phyloP scores from a whole-genome alignment of 2,329 filamentous ascomycete species.

The Pseudogymnoascus sp. region DNA sequence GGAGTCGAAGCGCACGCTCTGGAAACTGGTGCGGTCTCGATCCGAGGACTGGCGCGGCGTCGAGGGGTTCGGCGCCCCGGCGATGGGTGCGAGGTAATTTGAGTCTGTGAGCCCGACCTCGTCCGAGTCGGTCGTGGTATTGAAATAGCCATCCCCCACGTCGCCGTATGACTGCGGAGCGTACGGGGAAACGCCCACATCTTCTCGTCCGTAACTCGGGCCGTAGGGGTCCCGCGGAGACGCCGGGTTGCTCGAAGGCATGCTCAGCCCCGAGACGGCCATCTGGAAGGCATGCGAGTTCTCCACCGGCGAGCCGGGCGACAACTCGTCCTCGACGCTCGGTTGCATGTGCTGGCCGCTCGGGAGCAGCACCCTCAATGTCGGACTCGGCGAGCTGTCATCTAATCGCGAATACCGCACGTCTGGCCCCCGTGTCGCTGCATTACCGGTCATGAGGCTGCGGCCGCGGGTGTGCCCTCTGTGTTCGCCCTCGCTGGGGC shows the following conservation, averaged over 20 bases:
- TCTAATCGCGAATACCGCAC: conserved; percentile 28
- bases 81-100: conserved; percentile 49
- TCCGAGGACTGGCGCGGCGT: conserved; percentile 39
- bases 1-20: conserved; percentile 45
- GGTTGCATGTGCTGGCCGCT: conserved; percentile 13
- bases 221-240: conserved; percentile 27
- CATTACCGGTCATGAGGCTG: conserved; percentile 25
- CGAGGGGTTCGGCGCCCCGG: conserved; percentile 33
- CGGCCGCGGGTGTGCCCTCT: conserved; percentile 25
- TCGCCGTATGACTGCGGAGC: conserved; percentile 19
- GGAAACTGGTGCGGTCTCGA: conserved; percentile 38
- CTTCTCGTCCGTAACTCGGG: conserved; percentile 24
- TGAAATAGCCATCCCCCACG: conserved; percentile 28
- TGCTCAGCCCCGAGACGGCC: conserved; percentile 13
- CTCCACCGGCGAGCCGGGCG: conserved; percentile 24
- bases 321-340: conserved; percentile 17
- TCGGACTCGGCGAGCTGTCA: conserved; percentile 25
- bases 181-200: conserved; percentile 23
- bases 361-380: conserved; percentile 14
- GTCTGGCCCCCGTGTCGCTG: conserved; percentile 22
- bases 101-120: conserved; percentile 51
- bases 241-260: conserved; percentile 17
- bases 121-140: conserved; percentile 43
- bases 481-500: not conserved
- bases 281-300: conserved; percentile 27